Conservation (phyloP, 441 rosid species). For the Pelargonium fulgidum region DNA sequence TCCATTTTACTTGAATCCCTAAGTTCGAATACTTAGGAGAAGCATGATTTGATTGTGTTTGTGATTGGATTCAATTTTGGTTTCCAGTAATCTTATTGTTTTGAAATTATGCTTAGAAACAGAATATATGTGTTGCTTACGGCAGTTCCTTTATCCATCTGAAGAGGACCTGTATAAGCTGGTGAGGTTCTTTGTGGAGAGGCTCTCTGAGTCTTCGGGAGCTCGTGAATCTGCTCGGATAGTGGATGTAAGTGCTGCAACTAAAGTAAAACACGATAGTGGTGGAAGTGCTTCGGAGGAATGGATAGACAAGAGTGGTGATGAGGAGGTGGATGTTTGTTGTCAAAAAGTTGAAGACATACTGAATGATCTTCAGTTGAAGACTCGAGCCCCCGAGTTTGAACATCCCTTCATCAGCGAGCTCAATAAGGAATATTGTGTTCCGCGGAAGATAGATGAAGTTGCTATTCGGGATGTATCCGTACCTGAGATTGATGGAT, state of each 20-base stretch:
- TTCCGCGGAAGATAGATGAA: conserved; percentile 16
- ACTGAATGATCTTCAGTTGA: conserved; percentile 38
- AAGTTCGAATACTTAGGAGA: no score
- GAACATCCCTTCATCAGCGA: conserved; percentile 16
- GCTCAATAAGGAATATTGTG: conserved; percentile 15
- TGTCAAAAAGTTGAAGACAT: conserved; percentile 38
- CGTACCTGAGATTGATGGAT: neutral
- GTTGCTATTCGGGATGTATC: conserved; percentile 18
- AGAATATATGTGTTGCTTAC: conserved; percentile 65
- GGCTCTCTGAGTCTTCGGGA: conserved; percentile 42
- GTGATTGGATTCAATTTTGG: neutral
- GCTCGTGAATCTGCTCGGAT: conserved; percentile 24
- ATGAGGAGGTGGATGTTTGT: conserved; percentile 34
- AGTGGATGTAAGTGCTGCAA: conserved; percentile 21
- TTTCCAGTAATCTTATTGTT: conserved; percentile 33
- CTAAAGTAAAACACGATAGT: conserved; percentile 21
- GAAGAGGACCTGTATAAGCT: conserved; percentile 59
- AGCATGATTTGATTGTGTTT: no score
- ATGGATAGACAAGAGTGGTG: conserved; percentile 21
- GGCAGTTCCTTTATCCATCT: conserved; percentile 87
- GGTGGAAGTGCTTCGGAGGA: conserved; percentile 17
- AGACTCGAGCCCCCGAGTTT: conserved; percentile 26
- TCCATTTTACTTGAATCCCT: no score
- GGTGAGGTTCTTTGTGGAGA: conserved; percentile 65
- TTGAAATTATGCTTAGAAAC: conserved; percentile 47